These are phyloP conservation scores for Wallacemonas sp. DNA, from an alignment of 208 protist genomes.

Conservation along the genomic window DNA sequence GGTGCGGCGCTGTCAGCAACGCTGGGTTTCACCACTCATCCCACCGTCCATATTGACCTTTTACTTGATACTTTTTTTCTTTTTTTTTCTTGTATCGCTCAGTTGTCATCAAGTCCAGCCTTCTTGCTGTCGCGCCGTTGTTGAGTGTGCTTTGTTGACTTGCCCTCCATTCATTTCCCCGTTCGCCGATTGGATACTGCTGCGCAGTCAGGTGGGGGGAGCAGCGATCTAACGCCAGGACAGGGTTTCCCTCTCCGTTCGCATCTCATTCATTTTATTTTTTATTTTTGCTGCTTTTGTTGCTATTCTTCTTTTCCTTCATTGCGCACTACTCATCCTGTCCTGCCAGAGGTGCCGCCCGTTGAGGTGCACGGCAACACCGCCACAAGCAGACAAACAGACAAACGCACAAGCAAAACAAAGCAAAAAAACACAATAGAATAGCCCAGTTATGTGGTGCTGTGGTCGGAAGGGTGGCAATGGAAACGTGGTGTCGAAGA, in stretches of 20 bases:
- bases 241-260: no score
- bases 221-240: no score
- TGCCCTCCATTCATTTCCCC: background rate
- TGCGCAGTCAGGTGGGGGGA: no score
- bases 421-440: background rate
- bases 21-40: no score
- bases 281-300: slow-evolving; percentile 4
- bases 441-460: slow-evolving; percentile 31
- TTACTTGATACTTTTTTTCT: background rate
- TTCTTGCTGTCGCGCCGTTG: no score
- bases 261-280: background rate
- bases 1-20: no score
- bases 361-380: no score
- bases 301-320: background rate
- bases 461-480: slow-evolving; percentile 37
- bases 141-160: background rate
- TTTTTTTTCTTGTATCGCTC: background rate
- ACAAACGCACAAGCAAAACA: slow-evolving; percentile 1
- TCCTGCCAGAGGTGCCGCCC: no score
- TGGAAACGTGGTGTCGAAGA: slow-evolving; percentile 23
- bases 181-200: no score
- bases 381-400: background rate
- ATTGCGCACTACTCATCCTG: background rate
- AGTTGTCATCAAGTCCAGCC: background rate
- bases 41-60: no score